Evolutionary conservation across 306 rosid genomes (phyloP), one percentile per base, ranked within the genome.

Genomic region (Adenanthera pavonina): DNA sequence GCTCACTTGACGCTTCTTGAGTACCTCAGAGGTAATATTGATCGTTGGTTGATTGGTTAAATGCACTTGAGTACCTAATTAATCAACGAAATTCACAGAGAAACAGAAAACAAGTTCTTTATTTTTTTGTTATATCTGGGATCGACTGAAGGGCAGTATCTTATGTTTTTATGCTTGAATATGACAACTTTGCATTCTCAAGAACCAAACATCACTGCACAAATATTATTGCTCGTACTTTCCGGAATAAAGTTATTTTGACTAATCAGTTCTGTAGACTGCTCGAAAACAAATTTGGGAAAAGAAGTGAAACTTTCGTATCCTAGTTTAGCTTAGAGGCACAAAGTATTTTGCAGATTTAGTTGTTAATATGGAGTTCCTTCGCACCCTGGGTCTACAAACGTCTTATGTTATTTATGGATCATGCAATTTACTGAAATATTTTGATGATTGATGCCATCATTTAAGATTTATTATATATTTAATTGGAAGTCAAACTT

Each of bases 1-100:
- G 98, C 99, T 74, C 98, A 95, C 84, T 82, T 93, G 49, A 93
- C 96, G 34, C 93, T 92, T 72, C 94, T 95, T 4, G 99, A 95
- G 82, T 95, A 93, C 86, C 97, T 95, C 69, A 89, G 98, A 92
- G 99, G 99, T 92, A 78, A 75, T 68, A 13, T 19, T 60, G 0
- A 35, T 43, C 7, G 33, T 44, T 47, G 52, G 77, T 46, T 77
- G 64, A 72, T 73, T 35, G 47, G 17, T 69, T 47, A 51, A 34
- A 13, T 47, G 59, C 38, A 38, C 8, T 41, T 74, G n/a, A 56
- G 8, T 54, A 53, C 38, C 16, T 4, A 52, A 38, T 56, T n/a
- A 30, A 25, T 47, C 20, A 47, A 70, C 12, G 12, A 8, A 47
- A 48, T 46, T 46, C 54, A 38, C 4, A 16, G 48, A 44, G 57